Evolutionary conservation across 73 alveolate species (phyloP), one percentile per base, ranked within the genome.

Genomic region (Paramecium tetraurelia): DNA sequence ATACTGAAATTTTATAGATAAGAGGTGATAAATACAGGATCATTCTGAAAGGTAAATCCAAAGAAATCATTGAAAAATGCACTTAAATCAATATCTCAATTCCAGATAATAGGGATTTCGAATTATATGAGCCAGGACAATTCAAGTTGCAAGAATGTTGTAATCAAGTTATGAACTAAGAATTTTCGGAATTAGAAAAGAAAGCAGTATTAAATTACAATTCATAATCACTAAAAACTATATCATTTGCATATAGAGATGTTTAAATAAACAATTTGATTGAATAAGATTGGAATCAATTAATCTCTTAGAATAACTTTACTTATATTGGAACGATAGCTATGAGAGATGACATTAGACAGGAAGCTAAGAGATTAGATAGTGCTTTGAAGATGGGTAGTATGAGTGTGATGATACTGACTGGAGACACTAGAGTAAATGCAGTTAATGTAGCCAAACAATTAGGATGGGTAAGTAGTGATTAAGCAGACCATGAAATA

Each of bases 341-440:
- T 3, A 41, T 80, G 70, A 80, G 76, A 41, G 90, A 80, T 80
- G 90, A 80, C 22, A 48, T 80, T 2, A 80, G 90, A 80, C 8
- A 80, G 8, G 70, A 80, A 24, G 90, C 90, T 2, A 80, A 44
- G 16, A 80, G 75, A 44, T 80, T 80, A 20, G 90, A 80, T 80
- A 27, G 46, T 24, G 70, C 75, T 0, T 18, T 80, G 31, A 80
- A 48, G 24, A 20, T 44, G 76, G 90, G 90, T 11, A 24, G 75
- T 31, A 80, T 80, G 90, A 63, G 12, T 24, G 75, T 80, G 5
- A 31, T 22, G 43, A 80, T 80, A 18, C 11, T 80, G 10, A 80
- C 90, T 20, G 90, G 90, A 4, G 90, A 80, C 16, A 80, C 90
- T 10, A 80, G 90, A 80, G 53, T 80, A 4, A 80, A 80, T 80